Evolutionary conservation across 2,329 filamentous ascomycete species (phyloP), one percentile per base, ranked within the genome.

Genomic region (Colletotrichum sp.): DNA sequence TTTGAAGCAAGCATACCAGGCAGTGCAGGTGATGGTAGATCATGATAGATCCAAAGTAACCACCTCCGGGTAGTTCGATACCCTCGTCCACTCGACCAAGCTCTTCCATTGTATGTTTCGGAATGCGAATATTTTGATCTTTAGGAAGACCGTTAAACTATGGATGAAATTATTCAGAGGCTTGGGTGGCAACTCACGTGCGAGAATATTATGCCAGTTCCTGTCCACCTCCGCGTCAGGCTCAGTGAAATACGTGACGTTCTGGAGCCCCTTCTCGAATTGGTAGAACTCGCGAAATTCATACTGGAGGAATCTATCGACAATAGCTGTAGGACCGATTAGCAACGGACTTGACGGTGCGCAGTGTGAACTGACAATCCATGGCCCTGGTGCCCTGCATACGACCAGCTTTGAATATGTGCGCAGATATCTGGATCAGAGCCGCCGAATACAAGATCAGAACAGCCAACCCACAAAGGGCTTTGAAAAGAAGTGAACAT

Each of bases 81-180:
- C 43, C 43, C 18, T 48, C 43, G 43, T 48, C 43, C n/a, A 21
- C 43, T 6, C 43, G n/a, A 48, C 10, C 43, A 4, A 48, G 18
- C 0, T 48, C 43, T 12, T 48, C 5, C 43, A 48, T 48, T 12
- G 18, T 21, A 48, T n/a, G 18, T 21, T 48, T 48, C 10, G 43
- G 10, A 48, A 48, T 13, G 10, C 43, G 43, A 7, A 48, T 48
- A 0, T 48, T 48, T 5, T 48, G 43, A 13, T 48, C 43, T 48
- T 21, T 6, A 7, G 10, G 1, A 48, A 0, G 43, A 13, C 5
- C 10, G 10, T 48, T 0, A 48, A 48, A 0, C 10, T 21, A 48
- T 21, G n/a, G 1, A 48, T 48, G 10, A 2, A 7, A 7, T 10
- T 0, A 4, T 13, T 48, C 43, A 48, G 18, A 48, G 3, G 9